Percentiles rank a stretch among this genome's conserved stretches.
phyloP scores from a whole-genome alignment of 495 filamentous ascomycete species.

The Daldinia childiae region DNA sequence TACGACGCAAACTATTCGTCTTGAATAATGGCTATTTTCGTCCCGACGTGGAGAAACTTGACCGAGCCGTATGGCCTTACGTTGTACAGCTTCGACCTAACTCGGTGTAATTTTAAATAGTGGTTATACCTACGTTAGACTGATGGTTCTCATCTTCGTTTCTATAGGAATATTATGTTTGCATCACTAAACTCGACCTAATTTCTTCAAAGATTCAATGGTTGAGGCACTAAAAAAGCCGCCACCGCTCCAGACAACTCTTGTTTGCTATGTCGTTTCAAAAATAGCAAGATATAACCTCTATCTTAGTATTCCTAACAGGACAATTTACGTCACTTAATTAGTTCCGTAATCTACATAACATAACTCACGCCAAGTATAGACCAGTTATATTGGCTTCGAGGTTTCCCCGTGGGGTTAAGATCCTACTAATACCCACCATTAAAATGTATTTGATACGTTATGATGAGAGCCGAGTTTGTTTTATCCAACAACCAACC shows the following conservation, averaged over 20 bases:
- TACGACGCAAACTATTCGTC: background rate
- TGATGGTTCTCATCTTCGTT: slow-evolving; percentile 1
- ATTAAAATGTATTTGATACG: background rate
- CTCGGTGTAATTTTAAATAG: slow-evolving; percentile 33
- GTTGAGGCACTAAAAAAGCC: background rate
- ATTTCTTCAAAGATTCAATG: background rate
- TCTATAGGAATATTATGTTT: slow-evolving; percentile 24
- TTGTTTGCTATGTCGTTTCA: slow-evolving; percentile 3
- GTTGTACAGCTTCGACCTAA: slow-evolving; percentile 22
- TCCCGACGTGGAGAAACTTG: slow-evolving; percentile 5
- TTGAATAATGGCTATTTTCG: background rate
- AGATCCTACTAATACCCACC: background rate
- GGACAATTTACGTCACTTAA: slow-evolving; percentile 15
- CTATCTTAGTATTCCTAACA: background rate
- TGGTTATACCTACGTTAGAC: background rate
- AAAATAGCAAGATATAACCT: slow-evolving; percentile 5
- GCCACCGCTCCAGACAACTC: background rate
- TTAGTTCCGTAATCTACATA: background rate
- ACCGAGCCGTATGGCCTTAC: slow-evolving; percentile 12
- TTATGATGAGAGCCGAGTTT: background rate
- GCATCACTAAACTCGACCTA: slow-evolving; percentile 5
- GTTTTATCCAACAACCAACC: background rate
- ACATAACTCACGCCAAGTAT: background rate
- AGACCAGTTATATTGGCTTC: background rate
- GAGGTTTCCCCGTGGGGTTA: slow-evolving; percentile 35